Percentiles rank a stretch among this genome's conserved stretches.
These are phyloP conservation scores for Cryptococcus sp. DNA, from an alignment of 1,284 basidiomycete genomes.

Conservation along the genomic window DNA sequence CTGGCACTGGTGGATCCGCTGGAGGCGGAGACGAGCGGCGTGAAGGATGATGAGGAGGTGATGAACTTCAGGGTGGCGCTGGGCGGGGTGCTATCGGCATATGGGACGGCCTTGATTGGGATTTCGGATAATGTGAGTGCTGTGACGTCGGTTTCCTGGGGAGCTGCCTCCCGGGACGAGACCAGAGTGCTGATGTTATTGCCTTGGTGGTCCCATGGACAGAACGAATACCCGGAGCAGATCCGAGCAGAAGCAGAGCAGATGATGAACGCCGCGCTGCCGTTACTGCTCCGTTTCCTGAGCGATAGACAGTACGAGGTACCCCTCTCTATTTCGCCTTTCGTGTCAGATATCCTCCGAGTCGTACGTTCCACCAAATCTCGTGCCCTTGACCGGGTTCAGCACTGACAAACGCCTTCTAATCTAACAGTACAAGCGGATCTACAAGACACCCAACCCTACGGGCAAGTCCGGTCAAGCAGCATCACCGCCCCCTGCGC, in stretches of 20 bases:
- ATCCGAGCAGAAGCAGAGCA: slow-evolving; percentile 67
- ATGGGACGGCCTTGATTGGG: slow-evolving; percentile 81
- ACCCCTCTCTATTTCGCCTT: slow-evolving; percentile 74
- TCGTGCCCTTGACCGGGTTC: slow-evolving; percentile 15
- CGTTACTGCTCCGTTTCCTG: slow-evolving; percentile 82
- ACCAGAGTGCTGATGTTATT: neutral
- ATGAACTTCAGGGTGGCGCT: slow-evolving; percentile 85
- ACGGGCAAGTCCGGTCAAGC: slow-evolving; percentile 23
- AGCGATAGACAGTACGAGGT: slow-evolving; percentile 85
- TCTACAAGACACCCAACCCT: slow-evolving; percentile 13
- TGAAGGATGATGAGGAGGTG: slow-evolving; percentile 67
- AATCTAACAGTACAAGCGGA: slow-evolving; percentile 12
- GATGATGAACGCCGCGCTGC: slow-evolving; percentile 68
- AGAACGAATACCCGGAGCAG: slow-evolving; percentile 49
- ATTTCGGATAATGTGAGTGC: slow-evolving; percentile 69
- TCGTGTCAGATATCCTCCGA: slow-evolving; percentile 70
- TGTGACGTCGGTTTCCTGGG: neutral
- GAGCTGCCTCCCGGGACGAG: neutral
- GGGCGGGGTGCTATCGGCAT: slow-evolving; percentile 76
- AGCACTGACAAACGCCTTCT: slow-evolving; percentile 20
- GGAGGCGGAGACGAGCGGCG: slow-evolving; percentile 68
- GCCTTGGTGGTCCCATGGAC: neutral
- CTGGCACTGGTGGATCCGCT: slow-evolving; percentile 73
- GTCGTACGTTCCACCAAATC: slow-evolving; percentile 60
- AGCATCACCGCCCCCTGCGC: slow-evolving; percentile 27